Evolutionary conservation across 768 basidiomycete genomes (phyloP), one percentile per base, ranked within the genome.

Genomic region (Lyophyllum decastes): DNA sequence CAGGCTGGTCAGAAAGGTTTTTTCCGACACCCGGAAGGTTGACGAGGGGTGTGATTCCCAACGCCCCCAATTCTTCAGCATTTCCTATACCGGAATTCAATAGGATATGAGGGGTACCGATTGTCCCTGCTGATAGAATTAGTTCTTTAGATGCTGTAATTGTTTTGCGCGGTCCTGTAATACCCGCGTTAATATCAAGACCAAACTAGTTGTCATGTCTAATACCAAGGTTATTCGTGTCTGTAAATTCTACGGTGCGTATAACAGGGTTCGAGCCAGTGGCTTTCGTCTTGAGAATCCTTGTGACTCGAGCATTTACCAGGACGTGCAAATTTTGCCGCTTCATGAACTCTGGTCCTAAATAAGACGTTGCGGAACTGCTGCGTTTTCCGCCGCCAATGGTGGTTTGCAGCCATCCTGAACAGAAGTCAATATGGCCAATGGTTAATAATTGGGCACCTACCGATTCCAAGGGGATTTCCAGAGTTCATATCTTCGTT

Each of bases 401-500:
- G 9, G 58, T 57, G 24, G 54, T 50, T 35, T 51, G 59, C 19
- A 54, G 24, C 54, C 58, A 61, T 16, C 57, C 62, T 43, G 14
- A 10, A 62, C 27, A 11, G 54, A 58, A 7, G 66, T 65, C 30
- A 64, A 3, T 30, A 38, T 65, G 64, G 7, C 52, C 52, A 16
- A 63, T 54, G 66, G 62, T 33, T 33, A 33, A 33, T 33, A 5
- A 33, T 33, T 33, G 6, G 30, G 11, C 11, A 33, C n/a, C n/a
- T 33, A 78, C 79, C 72, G 33, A 78, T 49, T 2, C 80, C 80
- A 7, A 78, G 54, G 0, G 71, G 70, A 5, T 60, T 64, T 7
- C 80, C 80, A 17, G 72, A 70, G 58, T 80, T 79, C 54, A 70
- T 67, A 74, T n/a, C n/a, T n/a, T n/a, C n/a, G n/a, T n/a, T n/a